Percentiles rank a stretch among this genome's conserved stretches.
Evolutionary conservation across 345 rosid species (phyloP).

Genomic region (Sapria himalayana): DNA sequence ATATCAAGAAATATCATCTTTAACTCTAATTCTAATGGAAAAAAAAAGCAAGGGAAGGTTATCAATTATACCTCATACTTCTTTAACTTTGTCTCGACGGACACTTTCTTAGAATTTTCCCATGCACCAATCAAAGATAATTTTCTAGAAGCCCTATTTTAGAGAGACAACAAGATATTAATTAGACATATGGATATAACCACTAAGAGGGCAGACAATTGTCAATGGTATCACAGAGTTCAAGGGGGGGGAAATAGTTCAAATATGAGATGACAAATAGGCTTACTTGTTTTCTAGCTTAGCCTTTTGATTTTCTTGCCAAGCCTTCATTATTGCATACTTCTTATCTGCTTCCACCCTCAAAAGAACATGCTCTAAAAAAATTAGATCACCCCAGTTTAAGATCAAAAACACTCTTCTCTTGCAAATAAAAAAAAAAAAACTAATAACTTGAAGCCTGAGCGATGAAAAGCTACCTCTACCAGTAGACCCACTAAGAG

Average conservation of each 20-base stretch:
- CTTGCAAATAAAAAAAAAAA: too few relatives aligned
- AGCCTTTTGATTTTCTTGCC: slow-evolving; percentile 77
- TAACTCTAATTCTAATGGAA: too few relatives aligned
- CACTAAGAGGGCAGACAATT: not conserved
- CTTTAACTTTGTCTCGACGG: slow-evolving; percentile 27
- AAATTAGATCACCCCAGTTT: too few relatives aligned
- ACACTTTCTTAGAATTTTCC: slow-evolving; percentile 45
- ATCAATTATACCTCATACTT: slow-evolving; percentile 59
- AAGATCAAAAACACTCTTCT: too few relatives aligned
- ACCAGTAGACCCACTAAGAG: too few relatives aligned
- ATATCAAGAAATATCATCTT: too few relatives aligned
- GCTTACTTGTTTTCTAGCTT: slow-evolving; percentile 63
- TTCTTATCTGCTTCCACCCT: slow-evolving; percentile 38
- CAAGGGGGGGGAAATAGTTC: not conserved
- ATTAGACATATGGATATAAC: too few relatives aligned
- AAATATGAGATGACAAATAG: slow-evolving; percentile 1
- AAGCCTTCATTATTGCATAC: slow-evolving; percentile 43
- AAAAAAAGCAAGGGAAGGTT: too few relatives aligned
- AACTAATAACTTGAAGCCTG: too few relatives aligned
- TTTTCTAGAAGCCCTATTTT: slow-evolving; percentile 37
- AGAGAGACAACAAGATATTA: slow-evolving; percentile 6
- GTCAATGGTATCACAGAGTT: not conserved
- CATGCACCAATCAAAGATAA: slow-evolving; percentile 27
- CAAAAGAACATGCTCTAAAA: slow-evolving; percentile 26
- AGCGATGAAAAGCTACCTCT: too few relatives aligned